Evolutionary conservation across 2,329 filamentous ascomycete genomes (phyloP).

Genomic region (Colletotrichum sp.): DNA sequence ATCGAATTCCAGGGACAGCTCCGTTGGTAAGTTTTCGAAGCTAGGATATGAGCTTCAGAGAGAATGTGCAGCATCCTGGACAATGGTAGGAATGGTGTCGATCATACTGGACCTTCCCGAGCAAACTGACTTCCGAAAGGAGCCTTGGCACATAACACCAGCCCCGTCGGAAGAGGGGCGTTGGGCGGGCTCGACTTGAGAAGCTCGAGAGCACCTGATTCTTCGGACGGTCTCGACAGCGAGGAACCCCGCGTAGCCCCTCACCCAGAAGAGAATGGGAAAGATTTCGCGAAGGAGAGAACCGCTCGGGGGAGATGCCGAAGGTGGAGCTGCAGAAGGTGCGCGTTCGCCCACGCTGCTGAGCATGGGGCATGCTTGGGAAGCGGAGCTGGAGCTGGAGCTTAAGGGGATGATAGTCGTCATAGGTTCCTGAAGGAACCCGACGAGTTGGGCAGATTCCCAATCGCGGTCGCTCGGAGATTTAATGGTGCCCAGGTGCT

Average conservation of each 20-base stretch:
- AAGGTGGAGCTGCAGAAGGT: neutral
- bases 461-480: neutral
- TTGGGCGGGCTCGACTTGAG: neutral
- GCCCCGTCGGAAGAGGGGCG: neutral
- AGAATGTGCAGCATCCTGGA: neutral
- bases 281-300: neutral
- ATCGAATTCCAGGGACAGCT: accelerated
- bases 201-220: neutral
- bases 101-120: neutral
- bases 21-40: accelerated
- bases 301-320: neutral
- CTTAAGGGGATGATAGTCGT: neutral
- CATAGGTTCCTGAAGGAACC: neutral
- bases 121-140: neutral
- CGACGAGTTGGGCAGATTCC: neutral
- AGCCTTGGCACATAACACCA: neutral
- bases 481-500: neutral
- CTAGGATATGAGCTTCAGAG: neutral
- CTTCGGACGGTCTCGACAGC: neutral
- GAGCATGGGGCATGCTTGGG: neutral
- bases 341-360: neutral
- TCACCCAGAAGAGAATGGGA: neutral
- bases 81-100: neutral
- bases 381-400: neutral
- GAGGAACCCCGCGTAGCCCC: neutral